Base-by-base conservation (phyloP, 495 filamentous ascomycete species). In the Amphirosellinia nigrospora region DNA sequence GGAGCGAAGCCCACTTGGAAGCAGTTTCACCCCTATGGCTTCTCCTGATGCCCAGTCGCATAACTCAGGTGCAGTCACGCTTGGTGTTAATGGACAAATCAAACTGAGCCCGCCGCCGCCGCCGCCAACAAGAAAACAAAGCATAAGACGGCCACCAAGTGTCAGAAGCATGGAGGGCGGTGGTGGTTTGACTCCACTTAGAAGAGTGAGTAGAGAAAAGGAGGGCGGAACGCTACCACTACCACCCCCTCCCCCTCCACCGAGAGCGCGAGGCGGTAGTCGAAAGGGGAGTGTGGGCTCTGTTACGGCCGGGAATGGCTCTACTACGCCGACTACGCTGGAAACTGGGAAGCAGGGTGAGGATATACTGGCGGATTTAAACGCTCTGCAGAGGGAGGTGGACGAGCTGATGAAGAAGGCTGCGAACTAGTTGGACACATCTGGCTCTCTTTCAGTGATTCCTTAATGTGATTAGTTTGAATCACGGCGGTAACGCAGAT, bases 331-430 rank as follows among this genome's bases (percentile, higher is more conserved):
- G 36, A 19, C 67, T n/a, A 11, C 41, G 28, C 19, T 43, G 41
- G 59, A 50, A 30, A 41, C 4, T 8, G 68, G 66, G 26, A 69
- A 68, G n/a, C 70, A 71, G 64, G 76, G 77, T 0, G 38, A 68
- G 38, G 88, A 90, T 75, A 89, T 92, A 48, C 71, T 93, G 68
- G 91, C 89, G 2, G 90, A 92, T 79, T 80, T 93, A 43, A 83
- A 87, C 8, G 86, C 87, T 56, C 77, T 93, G 68, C 91, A 91
- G 78, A 86, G 84, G 78, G 91, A 93, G 75, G 91, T 93, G 55
- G 90, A 93, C 79, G 89, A 88, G 58, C 76, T 92, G 41, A 84
- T 89, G 71, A 89, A 87, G 1, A 85, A 85, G 68, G 60, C 45
- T 16, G 48, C 38, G 8, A 63, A 52, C 28, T 56, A 64, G 39